Conservation (phyloP, 1,284 basidiomycete species). For the Ceratobasidium papillatum region DNA sequence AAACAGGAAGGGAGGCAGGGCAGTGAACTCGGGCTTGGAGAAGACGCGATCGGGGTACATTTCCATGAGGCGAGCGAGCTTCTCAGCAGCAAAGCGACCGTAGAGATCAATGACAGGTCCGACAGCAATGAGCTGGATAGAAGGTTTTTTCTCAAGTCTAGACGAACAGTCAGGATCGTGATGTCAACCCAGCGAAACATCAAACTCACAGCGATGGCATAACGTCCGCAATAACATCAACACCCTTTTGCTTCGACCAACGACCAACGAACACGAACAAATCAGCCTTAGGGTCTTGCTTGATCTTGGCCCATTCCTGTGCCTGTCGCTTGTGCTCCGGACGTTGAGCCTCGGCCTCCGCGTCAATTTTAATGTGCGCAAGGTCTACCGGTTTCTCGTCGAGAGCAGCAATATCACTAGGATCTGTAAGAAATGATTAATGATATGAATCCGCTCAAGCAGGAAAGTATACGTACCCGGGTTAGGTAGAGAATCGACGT, state of each 20-base stretch:
- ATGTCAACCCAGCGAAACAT: conserved; percentile 23
- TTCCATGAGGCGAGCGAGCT: conserved; percentile 90
- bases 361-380: conserved; percentile 78
- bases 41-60: conserved; percentile 91
- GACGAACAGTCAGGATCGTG: conserved; percentile 42
- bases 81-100: conserved; percentile 92
- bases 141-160: conserved; percentile 83
- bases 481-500: conserved; percentile 92
- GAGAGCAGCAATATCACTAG: conserved; percentile 89
- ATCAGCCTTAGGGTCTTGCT: conserved; percentile 87
- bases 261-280: conserved; percentile 94
- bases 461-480: conserved; percentile 58
- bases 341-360: conserved; percentile 83
- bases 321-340: conserved; percentile 90
- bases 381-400: conserved; percentile 79
- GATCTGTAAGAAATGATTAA: conserved; percentile 56
- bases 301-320: conserved; percentile 92
- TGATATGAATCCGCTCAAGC: neutral
- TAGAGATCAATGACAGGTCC: conserved; percentile 95
- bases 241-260: conserved; percentile 97
- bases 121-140: conserved; percentile 86
- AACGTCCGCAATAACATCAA: conserved; percentile 92
- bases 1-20: conserved; percentile 91
- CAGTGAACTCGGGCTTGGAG: conserved; percentile 94
- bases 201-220: conserved; percentile 80